These are phyloP conservation scores for Penicillium frequentans DNA, from an alignment of 2,329 filamentous ascomycete species.

Conservation along the genomic window DNA sequence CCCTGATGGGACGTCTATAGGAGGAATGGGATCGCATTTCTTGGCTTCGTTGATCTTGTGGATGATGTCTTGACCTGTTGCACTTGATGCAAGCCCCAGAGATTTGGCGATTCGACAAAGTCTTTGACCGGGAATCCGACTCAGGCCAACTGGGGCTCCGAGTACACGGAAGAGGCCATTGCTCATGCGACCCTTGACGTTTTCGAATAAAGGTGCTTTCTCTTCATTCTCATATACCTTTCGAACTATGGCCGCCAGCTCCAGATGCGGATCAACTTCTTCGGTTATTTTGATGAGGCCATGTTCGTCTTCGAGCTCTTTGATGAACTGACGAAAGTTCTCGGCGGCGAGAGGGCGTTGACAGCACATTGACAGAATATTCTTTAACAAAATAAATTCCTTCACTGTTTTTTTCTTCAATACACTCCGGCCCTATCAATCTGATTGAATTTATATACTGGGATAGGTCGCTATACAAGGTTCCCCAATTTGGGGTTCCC, in stretches of 20 bases:
- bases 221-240: conserved; percentile 14
- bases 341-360: neutral
- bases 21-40: conserved; percentile 8
- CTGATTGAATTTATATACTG: neutral
- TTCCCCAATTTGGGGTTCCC: neutral
- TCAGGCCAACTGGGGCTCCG: conserved; percentile 11
- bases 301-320: conserved; percentile 17
- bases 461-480: neutral
- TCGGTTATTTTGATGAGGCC: conserved; percentile 18
- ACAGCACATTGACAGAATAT: too few relatives aligned
- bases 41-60: conserved; percentile 13
- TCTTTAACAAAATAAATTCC: too few relatives aligned
- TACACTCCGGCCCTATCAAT: too few relatives aligned
- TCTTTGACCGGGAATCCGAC: conserved; percentile 9
- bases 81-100: conserved; percentile 11
- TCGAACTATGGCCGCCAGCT: conserved; percentile 19
- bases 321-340: conserved; percentile 18
- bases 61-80: conserved; percentile 16
- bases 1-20: conserved; percentile 9
- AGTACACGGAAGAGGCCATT: conserved; percentile 12
- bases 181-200: conserved; percentile 6
- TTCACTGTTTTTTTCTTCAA: too few relatives aligned
- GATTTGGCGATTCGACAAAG: conserved; percentile 17
- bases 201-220: conserved; percentile 10
- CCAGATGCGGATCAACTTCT: conserved; percentile 18